Evolutionary conservation across 2,329 filamentous ascomycete genomes (phyloP), one percentile per base, ranked within the genome.

Genomic region (Diaporthe sp.): DNA sequence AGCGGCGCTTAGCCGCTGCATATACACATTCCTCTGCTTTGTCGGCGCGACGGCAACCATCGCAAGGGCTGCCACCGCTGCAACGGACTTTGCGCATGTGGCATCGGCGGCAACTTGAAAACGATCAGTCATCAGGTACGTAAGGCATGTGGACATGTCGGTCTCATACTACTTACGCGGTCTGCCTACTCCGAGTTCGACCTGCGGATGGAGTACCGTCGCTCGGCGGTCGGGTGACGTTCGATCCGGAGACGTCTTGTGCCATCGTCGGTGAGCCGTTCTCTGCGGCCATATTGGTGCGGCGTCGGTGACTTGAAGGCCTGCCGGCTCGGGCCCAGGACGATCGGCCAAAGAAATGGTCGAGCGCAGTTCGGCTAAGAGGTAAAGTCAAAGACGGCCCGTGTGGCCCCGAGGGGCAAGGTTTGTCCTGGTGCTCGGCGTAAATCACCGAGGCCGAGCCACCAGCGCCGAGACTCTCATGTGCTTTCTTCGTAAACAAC

Each of bases 21-120:
- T 62, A 62, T 15, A 62, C 39, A 46, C 60, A 62, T 46, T 62
- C 60, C 22, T 62, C 60, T 62, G 39, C 25, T 46, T 62, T 62
- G 13, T 62, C n/a, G 39, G 60, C 15, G 9, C 60, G 60, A 25
- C 39, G 60, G 60, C 60, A 62, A 1, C 60, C 60, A 31, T 62
- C 15, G 25, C 39, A 46, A 31, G 39, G 60, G n/a, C 60, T 46
- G 13, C 60, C 60, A 1, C 60, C 60, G 25, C 60, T 62, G 60
- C 60, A 62, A 6, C 60, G 60, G 60, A 62, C 60, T 25, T 62
- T 62, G 31, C 60, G 60, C 37, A 62, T 1, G 60, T 62, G 60
- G 39, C 39, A 62, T 22, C 60, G 39, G 13, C 39, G 60, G 25
- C 60, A 62, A 31, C 60, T 62, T 39, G 7, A n/a, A 46, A 8